Evolutionary conservation across 2,329 filamentous ascomycete genomes (phyloP), one percentile per base, ranked within the genome.

Genomic region (Emericellopsis atlantica): DNA sequence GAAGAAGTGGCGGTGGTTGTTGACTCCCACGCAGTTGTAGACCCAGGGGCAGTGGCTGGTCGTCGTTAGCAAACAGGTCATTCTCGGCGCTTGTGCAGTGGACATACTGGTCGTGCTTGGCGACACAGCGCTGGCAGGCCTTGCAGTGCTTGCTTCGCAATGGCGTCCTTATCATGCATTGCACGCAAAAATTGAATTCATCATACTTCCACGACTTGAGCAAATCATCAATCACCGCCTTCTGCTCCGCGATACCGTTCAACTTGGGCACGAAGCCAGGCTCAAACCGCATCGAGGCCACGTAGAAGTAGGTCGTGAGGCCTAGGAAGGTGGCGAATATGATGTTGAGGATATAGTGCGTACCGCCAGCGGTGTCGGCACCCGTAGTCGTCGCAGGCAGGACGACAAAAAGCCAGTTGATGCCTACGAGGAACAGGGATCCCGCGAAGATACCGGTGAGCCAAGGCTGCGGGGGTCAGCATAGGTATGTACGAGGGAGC

Each of bases 1-100:
- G 54, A 95, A 84, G 60, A 98, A 98, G 51, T 95, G 89, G 12
- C 92, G 81, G 54, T 96, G 84, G 58, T 96, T 98, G 65, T 96
- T 96, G 47, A 92, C 76, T 35, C 86, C 92, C 34, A 98, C 77
- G 53, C 92, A 98, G 61, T 95, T 96, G 63, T 94, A 84, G 21
- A 96, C 85, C 92, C 92, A 98, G 0, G 92, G 92, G 54, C 92
- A 98, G 57, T 98, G 92, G 55, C 87, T 93, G 42, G 4, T 31
- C n/a, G 12, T 23, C 23, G 32, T 40, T 39, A 38, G 40, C 16
- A 29, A n/a, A 15, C 24, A 21, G 23, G 8, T 23, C 22, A 36
- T 10, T 6, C 10, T 29, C 0, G 10, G 2, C 22, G 11, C 18
- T 3, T 4, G 4, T 12, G 36, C 33, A 21, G 18, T 31, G 24